Percentiles rank a stretch among this genome's conserved stretches.
Evolutionary conservation across 805 yeast species (phyloP).

Genomic region (Yarrowia bubula): DNA sequence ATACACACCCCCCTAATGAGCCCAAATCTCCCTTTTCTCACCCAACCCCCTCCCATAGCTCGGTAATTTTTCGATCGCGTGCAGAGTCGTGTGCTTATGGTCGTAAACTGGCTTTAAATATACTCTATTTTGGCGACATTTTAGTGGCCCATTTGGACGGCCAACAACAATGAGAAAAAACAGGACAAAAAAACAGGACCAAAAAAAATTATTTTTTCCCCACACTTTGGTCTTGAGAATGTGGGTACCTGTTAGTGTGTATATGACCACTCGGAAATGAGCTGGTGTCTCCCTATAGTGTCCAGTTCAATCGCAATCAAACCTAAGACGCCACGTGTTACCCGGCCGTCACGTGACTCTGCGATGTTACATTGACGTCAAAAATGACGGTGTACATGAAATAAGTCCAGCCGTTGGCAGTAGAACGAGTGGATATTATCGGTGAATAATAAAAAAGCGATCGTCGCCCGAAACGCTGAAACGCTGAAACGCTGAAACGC

Average conservation of each 20-base stretch:
- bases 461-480: no score
- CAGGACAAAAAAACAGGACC: not conserved
- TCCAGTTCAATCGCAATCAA: constrained; percentile 6
- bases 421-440: not conserved
- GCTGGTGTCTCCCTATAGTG: not conserved
- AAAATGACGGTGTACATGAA: constrained; percentile 12
- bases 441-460: not conserved
- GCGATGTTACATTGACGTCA: not conserved
- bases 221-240: not conserved
- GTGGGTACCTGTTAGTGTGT: no score
- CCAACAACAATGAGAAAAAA: not conserved
- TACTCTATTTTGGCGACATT: constrained; percentile 12
- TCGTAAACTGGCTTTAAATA: constrained; percentile 19
- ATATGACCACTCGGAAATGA: not conserved
- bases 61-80: constrained; percentile 20
- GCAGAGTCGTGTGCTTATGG: constrained; percentile 25
- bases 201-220: not conserved
- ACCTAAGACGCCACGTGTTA: not conserved
- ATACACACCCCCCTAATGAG: not conserved
- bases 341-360: constrained; percentile 16
- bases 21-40: not conserved
- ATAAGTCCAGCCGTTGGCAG: constrained; percentile 2
- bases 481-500: no score
- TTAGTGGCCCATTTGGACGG: constrained; percentile 1
- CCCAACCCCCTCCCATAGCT: not conserved